Conservation (phyloP, 78 protist genomes). For the Protostelium mycophagum region DNA sequence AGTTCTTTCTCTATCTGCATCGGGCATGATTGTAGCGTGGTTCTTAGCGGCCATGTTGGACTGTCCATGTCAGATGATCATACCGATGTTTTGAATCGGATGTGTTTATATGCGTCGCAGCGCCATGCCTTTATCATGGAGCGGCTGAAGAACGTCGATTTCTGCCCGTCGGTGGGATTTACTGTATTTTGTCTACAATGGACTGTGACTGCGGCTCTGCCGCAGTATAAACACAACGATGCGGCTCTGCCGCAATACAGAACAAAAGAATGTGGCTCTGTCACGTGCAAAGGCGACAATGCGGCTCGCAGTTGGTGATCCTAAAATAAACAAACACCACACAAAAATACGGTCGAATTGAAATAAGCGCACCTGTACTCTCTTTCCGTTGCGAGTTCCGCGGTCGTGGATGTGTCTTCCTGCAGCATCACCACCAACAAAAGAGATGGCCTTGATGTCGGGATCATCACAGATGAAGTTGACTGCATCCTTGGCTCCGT, state of each 20-base stretch:
- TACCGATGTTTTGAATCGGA: not conserved
- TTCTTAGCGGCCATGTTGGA: conserved; percentile 97
- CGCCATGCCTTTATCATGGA: no score
- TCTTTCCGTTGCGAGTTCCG: conserved; percentile 92
- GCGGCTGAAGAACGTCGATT: no score
- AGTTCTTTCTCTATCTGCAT: conserved; percentile 85
- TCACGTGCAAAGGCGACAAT: not conserved
- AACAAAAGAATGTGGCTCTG: not conserved
- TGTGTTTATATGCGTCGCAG: no score
- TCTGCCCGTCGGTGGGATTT: no score
- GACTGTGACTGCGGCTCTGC: no score
- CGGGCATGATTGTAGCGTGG: conserved; percentile 94
- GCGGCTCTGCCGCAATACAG: no score
- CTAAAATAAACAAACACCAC: no score
- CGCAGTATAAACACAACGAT: no score
- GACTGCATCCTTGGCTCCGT: conserved; percentile 78
- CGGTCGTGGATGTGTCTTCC: conserved; percentile 81
- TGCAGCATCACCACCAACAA: conserved; percentile 89
- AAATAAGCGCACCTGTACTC: conserved; percentile 68
- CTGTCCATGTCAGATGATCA: no score
- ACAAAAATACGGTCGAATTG: no score
- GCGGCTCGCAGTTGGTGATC: no score
- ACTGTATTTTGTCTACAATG: no score
- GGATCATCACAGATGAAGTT: conserved; percentile 91
- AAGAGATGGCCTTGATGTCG: conserved; percentile 89